Evolutionary conservation across 352 stramenopile genomes (phyloP).

Genomic region (Vaucheria bursata): DNA sequence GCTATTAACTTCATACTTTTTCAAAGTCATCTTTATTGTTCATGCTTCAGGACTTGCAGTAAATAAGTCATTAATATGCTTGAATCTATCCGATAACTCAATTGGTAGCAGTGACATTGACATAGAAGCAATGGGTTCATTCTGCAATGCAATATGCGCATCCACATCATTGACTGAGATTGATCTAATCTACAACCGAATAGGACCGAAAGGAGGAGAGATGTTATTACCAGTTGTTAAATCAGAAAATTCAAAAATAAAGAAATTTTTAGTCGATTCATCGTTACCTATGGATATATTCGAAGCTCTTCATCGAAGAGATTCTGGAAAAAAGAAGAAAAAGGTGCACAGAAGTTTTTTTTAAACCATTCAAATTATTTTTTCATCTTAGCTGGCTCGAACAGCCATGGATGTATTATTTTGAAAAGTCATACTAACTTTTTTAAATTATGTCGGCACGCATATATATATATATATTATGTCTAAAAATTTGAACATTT

Average conservation of each 20-base stretch:
- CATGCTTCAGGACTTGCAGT: conserved; percentile 40
- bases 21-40: conserved; percentile 18
- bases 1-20: conserved; percentile 31
- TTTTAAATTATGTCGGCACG: too few relatives aligned
- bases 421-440: too few relatives aligned
- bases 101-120: conserved; percentile 31
- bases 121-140: conserved; percentile 25
- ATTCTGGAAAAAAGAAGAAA: conserved; percentile 36
- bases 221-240: conserved; percentile 25
- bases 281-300: conserved; percentile 48
- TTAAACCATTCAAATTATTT: too few relatives aligned
- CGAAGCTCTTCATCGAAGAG: conserved; percentile 36
- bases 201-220: conserved; percentile 36
- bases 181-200: conserved; percentile 51
- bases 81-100: conserved; percentile 49
- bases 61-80: conserved; percentile 39
- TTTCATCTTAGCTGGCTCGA: too few relatives aligned
- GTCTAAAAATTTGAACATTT: too few relatives aligned
- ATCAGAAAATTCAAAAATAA: conserved; percentile 40
- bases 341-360: too few relatives aligned
- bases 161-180: conserved; percentile 34
- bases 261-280: conserved; percentile 48
- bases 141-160: conserved; percentile 27
- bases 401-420: too few relatives aligned
- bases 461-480: too few relatives aligned